A percentile compares a stretch with the other conserved stretches of the same genome.
Conservation (phyloP, 176 grass and related monocot genomes). For the Canna indica region DNA sequence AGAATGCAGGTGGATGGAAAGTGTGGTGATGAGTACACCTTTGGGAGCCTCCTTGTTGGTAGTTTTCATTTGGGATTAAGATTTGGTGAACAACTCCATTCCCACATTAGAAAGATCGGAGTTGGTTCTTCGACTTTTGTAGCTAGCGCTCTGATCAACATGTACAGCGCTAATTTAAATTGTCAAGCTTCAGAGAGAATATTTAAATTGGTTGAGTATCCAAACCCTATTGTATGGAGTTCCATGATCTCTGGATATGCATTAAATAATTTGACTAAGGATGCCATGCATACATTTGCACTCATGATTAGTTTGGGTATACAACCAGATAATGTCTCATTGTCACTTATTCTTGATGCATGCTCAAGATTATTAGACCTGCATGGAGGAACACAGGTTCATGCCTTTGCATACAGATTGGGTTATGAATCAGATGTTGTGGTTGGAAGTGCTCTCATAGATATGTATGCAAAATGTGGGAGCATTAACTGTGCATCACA, state of each 20-base stretch:
- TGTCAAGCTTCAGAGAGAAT: conserved; percentile 19
- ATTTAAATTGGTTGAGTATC: conserved; percentile 6
- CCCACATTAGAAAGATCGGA: conserved; percentile 7
- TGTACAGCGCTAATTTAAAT: conserved; percentile 24
- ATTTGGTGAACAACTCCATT: conserved; percentile 25
- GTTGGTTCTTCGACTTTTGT: conserved; percentile 17
- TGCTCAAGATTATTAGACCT: conserved; percentile 12
- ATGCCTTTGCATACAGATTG: conserved; percentile 15
- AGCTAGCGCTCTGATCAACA: conserved; percentile 23
- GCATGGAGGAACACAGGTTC: conserved; percentile 23
- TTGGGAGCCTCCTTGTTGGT: conserved; percentile 18
- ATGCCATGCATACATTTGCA: conserved; percentile 5
- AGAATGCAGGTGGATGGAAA: conserved; percentile 18
- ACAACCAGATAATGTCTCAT: conserved; percentile 9
- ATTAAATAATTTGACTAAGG: conserved; percentile 11
- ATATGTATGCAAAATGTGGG: conserved; percentile 20
- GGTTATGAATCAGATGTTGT: conserved; percentile 11
- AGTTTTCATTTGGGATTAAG: conserved; percentile 11
- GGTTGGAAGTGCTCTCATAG: conserved; percentile 18
- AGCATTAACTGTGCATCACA: conserved; percentile 8
- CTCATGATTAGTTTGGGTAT: conserved; percentile 13
- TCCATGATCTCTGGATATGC: conserved; percentile 23
- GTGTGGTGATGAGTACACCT: conserved; percentile 20
- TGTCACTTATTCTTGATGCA: conserved; percentile 15
- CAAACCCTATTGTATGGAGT: conserved; percentile 15